Evolutionary conservation across 2,329 filamentous ascomycete genomes (phyloP).

Genomic region (Colletotrichum lupini): DNA sequence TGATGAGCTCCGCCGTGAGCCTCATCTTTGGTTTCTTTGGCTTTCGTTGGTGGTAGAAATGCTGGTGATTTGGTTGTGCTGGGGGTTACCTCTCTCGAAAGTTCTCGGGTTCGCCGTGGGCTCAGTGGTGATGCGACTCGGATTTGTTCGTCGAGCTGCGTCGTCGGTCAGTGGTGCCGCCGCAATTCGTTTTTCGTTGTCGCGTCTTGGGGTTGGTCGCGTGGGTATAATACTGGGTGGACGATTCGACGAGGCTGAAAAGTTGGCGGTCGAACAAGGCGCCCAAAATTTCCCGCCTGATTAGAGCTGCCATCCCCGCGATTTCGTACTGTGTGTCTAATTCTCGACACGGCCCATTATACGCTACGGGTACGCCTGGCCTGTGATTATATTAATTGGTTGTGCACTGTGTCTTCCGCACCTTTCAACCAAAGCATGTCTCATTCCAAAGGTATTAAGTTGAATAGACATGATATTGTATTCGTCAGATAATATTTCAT

Average conservation of each 20-base stretch:
- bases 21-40: conserved; percentile 73
- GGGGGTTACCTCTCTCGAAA: conserved; percentile 23
- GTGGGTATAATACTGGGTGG: conserved; percentile 12
- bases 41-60: conserved; percentile 27
- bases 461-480: no score
- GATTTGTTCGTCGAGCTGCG: no score
- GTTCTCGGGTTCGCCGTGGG: no score
- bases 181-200: neutral
- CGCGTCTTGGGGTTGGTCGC: neutral
- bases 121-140: no score
- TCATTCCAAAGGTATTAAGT: no score
- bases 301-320: conserved; percentile 32
- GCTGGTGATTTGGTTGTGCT: conserved; percentile 30
- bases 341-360: neutral
- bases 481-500: no score
- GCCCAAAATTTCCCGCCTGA: conserved; percentile 30
- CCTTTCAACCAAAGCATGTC: no score
- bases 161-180: neutral
- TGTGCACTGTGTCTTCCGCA: neutral
- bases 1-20: conserved; percentile 94
- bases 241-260: conserved; percentile 32
- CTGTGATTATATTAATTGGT: neutral
- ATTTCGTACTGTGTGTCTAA: neutral
- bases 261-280: conserved; percentile 33
- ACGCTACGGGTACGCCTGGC: accelerated